Percentiles rank a stretch among this genome's conserved stretches.
Conservation (phyloP, 257 asterid species). For the Nicotiana sylvestris region DNA sequence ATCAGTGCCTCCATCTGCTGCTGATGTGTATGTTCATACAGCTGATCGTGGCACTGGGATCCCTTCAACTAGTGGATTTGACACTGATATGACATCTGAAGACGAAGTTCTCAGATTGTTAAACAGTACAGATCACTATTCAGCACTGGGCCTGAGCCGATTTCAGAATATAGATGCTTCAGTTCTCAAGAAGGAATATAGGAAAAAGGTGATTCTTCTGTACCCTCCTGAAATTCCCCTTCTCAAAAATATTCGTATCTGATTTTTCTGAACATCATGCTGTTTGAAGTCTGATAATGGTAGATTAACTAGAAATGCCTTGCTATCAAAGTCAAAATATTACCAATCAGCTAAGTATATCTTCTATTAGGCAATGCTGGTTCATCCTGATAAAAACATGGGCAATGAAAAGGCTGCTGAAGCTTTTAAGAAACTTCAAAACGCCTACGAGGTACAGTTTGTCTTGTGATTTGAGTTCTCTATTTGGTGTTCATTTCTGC, state of each 20-base stretch:
- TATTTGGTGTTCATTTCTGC: not conserved
- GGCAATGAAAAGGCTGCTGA: slow-evolving; percentile 95
- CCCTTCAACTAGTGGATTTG: slow-evolving; percentile 83
- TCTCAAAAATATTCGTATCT: not conserved
- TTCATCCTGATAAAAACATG: slow-evolving; percentile 99
- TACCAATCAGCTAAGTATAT: slow-evolving; percentile 14
- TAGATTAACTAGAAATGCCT: not conserved
- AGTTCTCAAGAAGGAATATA: slow-evolving; percentile 72
- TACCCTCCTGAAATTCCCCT: not conserved
- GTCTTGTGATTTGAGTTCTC: not conserved
- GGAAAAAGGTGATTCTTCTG: slow-evolving; percentile 64
- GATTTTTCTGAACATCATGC: not conserved
- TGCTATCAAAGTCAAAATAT: not conserved
- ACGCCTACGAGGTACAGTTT: slow-evolving; percentile 78
- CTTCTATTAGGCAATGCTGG: slow-evolving; percentile 86
- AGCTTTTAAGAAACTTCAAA: slow-evolving; percentile 97
- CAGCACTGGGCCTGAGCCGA: slow-evolving; percentile 75
- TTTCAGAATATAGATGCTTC: slow-evolving; percentile 65
- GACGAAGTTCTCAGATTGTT: slow-evolving; percentile 76
- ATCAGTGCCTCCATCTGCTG: slow-evolving; percentile 42
- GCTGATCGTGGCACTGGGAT: slow-evolving; percentile 55
- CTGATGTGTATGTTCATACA: slow-evolving; percentile 30
- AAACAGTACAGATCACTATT: slow-evolving; percentile 77
- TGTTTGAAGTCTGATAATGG: not conserved
- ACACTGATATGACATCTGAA: slow-evolving; percentile 71